These are phyloP conservation scores for Zoysia matrella DNA, from an alignment of 202 grass and related monocot species.

Conservation along the genomic window DNA sequence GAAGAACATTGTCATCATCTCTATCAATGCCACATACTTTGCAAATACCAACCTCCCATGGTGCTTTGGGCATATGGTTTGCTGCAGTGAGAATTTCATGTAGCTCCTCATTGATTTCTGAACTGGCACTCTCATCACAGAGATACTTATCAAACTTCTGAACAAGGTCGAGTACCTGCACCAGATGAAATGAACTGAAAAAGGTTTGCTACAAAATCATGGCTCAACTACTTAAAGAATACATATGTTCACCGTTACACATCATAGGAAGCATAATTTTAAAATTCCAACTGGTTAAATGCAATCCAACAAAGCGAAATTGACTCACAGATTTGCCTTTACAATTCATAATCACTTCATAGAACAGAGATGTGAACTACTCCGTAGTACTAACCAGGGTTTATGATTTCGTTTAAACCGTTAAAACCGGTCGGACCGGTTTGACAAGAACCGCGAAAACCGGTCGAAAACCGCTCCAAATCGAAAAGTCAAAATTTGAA, in stretches of 20 bases:
- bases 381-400: background rate
- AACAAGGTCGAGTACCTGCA: slow-evolving; percentile 79
- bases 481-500: too few relatives aligned
- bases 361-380: slow-evolving; percentile 13
- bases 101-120: slow-evolving; percentile 59
- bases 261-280: slow-evolving; percentile 6
- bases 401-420: too few relatives aligned
- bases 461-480: too few relatives aligned
- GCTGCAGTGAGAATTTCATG: slow-evolving; percentile 65
- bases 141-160: slow-evolving; percentile 68
- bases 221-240: slow-evolving; percentile 18
- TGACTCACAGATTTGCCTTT: background rate
- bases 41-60: slow-evolving; percentile 98
- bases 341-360: slow-evolving; percentile 16
- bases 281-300: slow-evolving; percentile 12
- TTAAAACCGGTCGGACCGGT: too few relatives aligned
- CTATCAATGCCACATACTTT: slow-evolving; percentile 98
- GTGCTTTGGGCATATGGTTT: slow-evolving; percentile 80
- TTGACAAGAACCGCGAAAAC: too few relatives aligned
- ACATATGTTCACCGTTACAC: slow-evolving; percentile 15
- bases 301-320: background rate
- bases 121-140: slow-evolving; percentile 47
- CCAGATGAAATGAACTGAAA: slow-evolving; percentile 24
- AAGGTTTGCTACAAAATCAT: slow-evolving; percentile 24
- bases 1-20: slow-evolving; percentile 87